phyloP scores from a whole-genome alignment of 768 basidiomycete genomes.

The Antrodiella citrinella region DNA sequence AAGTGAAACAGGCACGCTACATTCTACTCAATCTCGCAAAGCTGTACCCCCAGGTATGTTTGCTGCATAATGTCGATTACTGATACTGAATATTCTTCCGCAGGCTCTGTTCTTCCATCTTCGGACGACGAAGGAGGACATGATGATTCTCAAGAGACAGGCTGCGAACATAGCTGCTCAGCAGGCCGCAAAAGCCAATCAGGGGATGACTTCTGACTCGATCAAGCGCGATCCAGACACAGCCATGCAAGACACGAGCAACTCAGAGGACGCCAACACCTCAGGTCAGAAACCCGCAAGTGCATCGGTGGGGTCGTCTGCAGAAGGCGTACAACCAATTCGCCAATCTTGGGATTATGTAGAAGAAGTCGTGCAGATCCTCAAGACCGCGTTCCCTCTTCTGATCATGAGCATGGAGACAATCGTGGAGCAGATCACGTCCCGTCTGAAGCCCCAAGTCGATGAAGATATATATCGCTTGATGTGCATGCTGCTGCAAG shows the following conservation, averaged over 20 bases:
- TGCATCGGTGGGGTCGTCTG: not conserved
- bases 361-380: slow-evolving; percentile 86
- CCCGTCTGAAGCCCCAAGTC: slow-evolving; percentile 77
- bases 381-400: slow-evolving; percentile 95
- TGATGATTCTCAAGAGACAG: slow-evolving; percentile 39
- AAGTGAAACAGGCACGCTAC: slow-evolving; percentile 87
- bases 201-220: slow-evolving; percentile 21
- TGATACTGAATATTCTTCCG: not conserved
- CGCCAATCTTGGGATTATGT: slow-evolving; percentile 84
- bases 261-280: not conserved
- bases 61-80: not conserved
- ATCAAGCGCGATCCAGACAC: slow-evolving; percentile 26
- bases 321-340: slow-evolving; percentile 23
- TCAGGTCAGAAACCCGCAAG: not conserved
- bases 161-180: slow-evolving; percentile 24
- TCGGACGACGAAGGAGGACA: slow-evolving; percentile 76
- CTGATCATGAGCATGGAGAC: slow-evolving; percentile 94
- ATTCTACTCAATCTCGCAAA: slow-evolving; percentile 87
- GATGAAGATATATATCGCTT: slow-evolving; percentile 96
- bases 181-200: not conserved
- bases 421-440: slow-evolving; percentile 89
- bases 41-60: slow-evolving; percentile 79
- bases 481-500: slow-evolving; percentile 78
- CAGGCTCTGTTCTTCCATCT: slow-evolving; percentile 95
- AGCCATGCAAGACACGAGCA: slow-evolving; percentile 20